These are phyloP conservation scores for Sistotremastrum suecicum DNA, from an alignment of 768 basidiomycete species.

Conservation along the genomic window DNA sequence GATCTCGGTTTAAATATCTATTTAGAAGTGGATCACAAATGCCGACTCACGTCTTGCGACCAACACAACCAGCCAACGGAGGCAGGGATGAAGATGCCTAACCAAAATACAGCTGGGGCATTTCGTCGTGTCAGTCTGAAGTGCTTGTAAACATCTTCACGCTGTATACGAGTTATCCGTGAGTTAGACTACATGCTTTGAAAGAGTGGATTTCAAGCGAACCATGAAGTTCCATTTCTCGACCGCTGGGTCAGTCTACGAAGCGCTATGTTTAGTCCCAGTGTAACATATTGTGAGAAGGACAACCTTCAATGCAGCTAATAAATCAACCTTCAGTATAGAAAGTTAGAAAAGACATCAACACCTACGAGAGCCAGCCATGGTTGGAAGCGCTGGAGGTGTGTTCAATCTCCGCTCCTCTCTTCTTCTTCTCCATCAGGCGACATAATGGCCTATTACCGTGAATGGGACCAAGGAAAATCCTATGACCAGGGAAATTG, in stretches of 20 bases:
- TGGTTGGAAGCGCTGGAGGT: constrained; percentile 20
- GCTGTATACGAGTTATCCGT: constrained; percentile 27
- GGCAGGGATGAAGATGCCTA: constrained; percentile 55
- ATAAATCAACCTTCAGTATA: constrained; percentile 36
- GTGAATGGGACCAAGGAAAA: constrained; percentile 82
- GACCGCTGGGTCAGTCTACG: constrained; percentile 40
- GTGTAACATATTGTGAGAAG: no score
- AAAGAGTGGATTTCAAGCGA: constrained; percentile 1
- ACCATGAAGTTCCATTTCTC: constrained; percentile 52
- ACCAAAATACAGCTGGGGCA: constrained; percentile 40
- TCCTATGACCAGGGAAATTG: constrained; percentile 26
- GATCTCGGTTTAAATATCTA: constrained; percentile 2
- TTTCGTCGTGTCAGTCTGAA: constrained; percentile 69
- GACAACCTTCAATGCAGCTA: background rate
- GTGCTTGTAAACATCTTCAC: constrained; percentile 71
- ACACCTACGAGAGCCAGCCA: constrained; percentile 54
- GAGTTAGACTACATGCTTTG: background rate
- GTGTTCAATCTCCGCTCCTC: constrained; percentile 10
- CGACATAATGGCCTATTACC: constrained; percentile 48
- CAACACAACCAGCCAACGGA: constrained; percentile 32
- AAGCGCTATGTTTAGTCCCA: constrained; percentile 11
- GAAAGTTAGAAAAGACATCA: constrained; percentile 7
- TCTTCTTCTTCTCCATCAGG: constrained; percentile 2
- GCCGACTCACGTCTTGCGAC: constrained; percentile 18
- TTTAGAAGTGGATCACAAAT: constrained; percentile 1